Percentiles rank a stretch among this genome's conserved stretches.
These are phyloP conservation scores for Scheffersomyces illinoinensis DNA, from an alignment of 1,139 yeast genomes.

Conservation along the genomic window DNA sequence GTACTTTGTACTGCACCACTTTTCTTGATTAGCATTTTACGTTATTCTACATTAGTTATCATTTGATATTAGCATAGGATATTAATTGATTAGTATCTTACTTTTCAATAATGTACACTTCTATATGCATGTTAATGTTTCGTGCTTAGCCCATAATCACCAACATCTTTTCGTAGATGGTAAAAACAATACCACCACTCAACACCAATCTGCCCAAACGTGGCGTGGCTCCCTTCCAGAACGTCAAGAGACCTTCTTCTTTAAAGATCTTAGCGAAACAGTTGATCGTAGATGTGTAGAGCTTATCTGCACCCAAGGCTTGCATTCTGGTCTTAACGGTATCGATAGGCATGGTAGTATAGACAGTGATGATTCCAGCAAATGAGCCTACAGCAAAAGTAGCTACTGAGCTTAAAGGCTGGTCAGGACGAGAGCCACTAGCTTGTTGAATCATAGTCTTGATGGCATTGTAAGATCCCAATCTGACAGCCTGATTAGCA, in stretches of 20 bases:
- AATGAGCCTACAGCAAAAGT: slow-evolving; percentile 91
- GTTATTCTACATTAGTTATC: no score
- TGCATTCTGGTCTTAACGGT: slow-evolving; percentile 98
- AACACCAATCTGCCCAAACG: slow-evolving; percentile 86
- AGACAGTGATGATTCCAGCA: slow-evolving; percentile 92
- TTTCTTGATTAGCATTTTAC: no score
- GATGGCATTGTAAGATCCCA: slow-evolving; percentile 90
- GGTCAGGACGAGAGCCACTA: slow-evolving; percentile 59
- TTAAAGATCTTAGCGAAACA: slow-evolving; percentile 79
- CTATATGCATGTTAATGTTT: not conserved
- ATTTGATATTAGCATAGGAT: not conserved
- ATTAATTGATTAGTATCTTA: not conserved
- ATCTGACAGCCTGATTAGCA: slow-evolving; percentile 89
- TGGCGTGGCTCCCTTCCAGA: slow-evolving; percentile 99
- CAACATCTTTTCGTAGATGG: slow-evolving; percentile 88
- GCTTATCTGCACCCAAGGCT: slow-evolving; percentile 74
- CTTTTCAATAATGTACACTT: not conserved
- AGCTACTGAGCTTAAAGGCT: slow-evolving; percentile 74
- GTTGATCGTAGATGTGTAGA: slow-evolving; percentile 73
- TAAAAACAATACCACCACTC: slow-evolving; percentile 95
- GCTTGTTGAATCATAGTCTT: slow-evolving; percentile 80
- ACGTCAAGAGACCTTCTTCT: slow-evolving; percentile 88
- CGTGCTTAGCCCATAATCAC: slow-evolving; percentile 38
- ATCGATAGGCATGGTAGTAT: slow-evolving; percentile 96
- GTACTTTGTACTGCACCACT: not conserved